phyloP scores from a whole-genome alignment of 2,329 filamentous ascomycete genomes.

The Ceratocystis smalleyi region DNA sequence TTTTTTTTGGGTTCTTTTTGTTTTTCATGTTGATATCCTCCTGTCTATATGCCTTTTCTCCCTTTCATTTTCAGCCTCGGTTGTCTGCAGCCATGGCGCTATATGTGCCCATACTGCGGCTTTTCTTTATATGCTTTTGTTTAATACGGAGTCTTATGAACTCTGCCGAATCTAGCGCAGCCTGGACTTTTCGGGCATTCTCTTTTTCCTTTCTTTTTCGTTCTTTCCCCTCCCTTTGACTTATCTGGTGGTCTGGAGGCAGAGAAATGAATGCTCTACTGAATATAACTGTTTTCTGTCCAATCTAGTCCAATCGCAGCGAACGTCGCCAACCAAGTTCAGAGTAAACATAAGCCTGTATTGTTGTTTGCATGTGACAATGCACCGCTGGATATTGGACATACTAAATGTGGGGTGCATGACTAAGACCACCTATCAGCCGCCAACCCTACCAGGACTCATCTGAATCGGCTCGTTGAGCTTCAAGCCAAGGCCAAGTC shows the following conservation, averaged over 20 bases:
- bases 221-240: too few species aligned
- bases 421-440: background rate
- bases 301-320: too few species aligned
- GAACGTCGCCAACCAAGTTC: too few species aligned
- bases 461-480: too few species aligned
- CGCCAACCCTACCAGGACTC: background rate
- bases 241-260: too few species aligned
- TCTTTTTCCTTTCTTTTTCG: too few species aligned
- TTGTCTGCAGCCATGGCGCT: background rate
- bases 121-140: background rate
- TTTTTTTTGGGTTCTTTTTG: background rate
- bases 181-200: background rate
- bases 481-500: background rate
- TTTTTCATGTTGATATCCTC: background rate
- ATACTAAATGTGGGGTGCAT: background rate
- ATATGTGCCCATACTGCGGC: background rate
- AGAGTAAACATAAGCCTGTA: background rate
- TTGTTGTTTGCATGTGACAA: conserved; percentile 2
- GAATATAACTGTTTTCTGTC: too few species aligned
- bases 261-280: too few species aligned
- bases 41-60: background rate
- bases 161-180: background rate
- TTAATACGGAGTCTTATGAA: background rate
- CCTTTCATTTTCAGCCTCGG: background rate
- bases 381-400: background rate